phyloP scores from a whole-genome alignment of 1,139 yeast species.

The Pneumocystis jirovecii region DNA sequence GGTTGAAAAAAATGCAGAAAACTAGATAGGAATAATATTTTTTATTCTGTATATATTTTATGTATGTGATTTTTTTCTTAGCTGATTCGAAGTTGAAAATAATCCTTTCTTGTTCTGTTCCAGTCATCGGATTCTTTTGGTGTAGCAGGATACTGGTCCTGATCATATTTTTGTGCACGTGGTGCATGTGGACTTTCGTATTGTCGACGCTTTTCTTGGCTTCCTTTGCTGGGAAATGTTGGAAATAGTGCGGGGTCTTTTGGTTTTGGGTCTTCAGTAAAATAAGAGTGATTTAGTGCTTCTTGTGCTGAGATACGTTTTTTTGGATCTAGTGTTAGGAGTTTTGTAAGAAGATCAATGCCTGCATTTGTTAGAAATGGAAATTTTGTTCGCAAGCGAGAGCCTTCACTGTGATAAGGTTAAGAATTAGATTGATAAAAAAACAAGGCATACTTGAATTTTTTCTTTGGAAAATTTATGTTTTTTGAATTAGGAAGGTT shows the following conservation, averaged over 20 bases:
- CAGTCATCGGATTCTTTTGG: background rate
- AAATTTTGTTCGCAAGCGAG: slow-evolving; percentile 11
- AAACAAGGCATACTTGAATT: background rate
- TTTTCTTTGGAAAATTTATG: slow-evolving; percentile 11
- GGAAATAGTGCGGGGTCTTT: slow-evolving; percentile 15
- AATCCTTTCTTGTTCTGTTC: background rate
- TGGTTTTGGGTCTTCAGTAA: slow-evolving; percentile 39
- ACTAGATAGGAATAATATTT: background rate
- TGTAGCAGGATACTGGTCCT: background rate
- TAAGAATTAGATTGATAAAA: background rate
- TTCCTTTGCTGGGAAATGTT: slow-evolving; percentile 15
- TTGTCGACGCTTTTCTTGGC: background rate
- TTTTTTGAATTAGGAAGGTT: slow-evolving; percentile 16
- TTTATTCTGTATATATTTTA: background rate
- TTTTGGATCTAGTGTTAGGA: slow-evolving; percentile 77
- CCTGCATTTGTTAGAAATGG: slow-evolving; percentile 27
- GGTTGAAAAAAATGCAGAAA: background rate
- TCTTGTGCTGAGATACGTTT: slow-evolving; percentile 58
- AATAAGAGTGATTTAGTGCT: slow-evolving; percentile 64
- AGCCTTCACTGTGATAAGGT: slow-evolving; percentile 6
- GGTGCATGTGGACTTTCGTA: background rate
- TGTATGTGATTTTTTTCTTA: background rate
- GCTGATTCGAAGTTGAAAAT: background rate
- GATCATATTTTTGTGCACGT: background rate
- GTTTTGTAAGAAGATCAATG: slow-evolving; percentile 43